These are phyloP conservation scores for Talaromyces ruber DNA, from an alignment of 495 filamentous ascomycete genomes.

Conservation along the genomic window DNA sequence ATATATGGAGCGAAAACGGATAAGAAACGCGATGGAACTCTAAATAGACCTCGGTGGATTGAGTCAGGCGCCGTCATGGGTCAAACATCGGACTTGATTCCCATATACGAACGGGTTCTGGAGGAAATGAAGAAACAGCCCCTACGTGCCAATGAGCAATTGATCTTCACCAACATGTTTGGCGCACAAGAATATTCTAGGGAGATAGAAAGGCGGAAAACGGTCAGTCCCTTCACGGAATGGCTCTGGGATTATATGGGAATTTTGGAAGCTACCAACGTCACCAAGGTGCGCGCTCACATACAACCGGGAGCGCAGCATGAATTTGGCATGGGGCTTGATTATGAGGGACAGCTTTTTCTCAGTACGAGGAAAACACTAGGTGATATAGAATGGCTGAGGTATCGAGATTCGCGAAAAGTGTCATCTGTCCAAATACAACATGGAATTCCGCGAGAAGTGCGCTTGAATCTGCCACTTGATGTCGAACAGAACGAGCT, in stretches of 20 bases:
- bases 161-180: slow-evolving; percentile 43
- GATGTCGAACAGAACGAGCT: slow-evolving; percentile 26
- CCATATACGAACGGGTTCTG: slow-evolving; percentile 41
- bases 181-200: slow-evolving; percentile 51
- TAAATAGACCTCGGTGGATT: slow-evolving; percentile 43
- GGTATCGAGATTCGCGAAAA: slow-evolving; percentile 34
- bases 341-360: slow-evolving; percentile 47
- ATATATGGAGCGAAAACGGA: slow-evolving; percentile 50
- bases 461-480: slow-evolving; percentile 31
- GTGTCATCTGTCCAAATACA: slow-evolving; percentile 31
- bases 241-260: slow-evolving; percentile 35
- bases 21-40: slow-evolving; percentile 21
- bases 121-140: slow-evolving; percentile 26
- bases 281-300: slow-evolving; percentile 28
- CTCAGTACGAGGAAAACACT: slow-evolving; percentile 39
- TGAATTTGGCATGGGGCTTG: slow-evolving; percentile 50
- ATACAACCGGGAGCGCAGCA: slow-evolving; percentile 36
- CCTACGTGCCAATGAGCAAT: slow-evolving; percentile 16
- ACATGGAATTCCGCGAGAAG: slow-evolving; percentile 33
- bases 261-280: slow-evolving; percentile 37
- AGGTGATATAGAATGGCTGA: slow-evolving; percentile 39
- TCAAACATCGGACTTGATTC: slow-evolving; percentile 38
- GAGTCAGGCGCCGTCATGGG: slow-evolving; percentile 46
- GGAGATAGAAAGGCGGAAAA: slow-evolving; percentile 38
- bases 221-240: slow-evolving; percentile 29